Conservation (phyloP, 1,284 basidiomycete species). For the Omphalotus olearius region DNA sequence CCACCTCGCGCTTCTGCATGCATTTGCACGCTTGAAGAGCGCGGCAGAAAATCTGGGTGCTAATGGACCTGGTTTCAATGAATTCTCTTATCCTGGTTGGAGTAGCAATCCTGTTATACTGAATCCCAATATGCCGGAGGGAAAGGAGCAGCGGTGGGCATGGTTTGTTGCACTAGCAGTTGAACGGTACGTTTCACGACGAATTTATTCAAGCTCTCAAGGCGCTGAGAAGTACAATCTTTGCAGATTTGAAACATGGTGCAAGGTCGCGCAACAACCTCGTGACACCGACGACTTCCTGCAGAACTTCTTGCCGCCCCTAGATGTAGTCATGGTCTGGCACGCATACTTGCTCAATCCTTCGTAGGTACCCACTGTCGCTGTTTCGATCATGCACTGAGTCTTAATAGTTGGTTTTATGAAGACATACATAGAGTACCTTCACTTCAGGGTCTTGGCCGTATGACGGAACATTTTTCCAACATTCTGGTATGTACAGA, state of each 20-base stretch:
- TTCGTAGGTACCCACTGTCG: slow-evolving; percentile 21
- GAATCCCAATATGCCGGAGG: slow-evolving; percentile 18
- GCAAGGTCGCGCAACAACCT: slow-evolving; percentile 17
- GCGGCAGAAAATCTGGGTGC: slow-evolving; percentile 18
- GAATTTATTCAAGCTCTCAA: neutral
- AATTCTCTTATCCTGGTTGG: too few relatives aligned
- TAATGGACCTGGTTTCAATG: too few relatives aligned
- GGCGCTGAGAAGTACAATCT: neutral
- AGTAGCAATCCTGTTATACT: neutral
- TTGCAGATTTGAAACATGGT: slow-evolving; percentile 31
- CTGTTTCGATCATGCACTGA: neutral
- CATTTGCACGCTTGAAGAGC: slow-evolving; percentile 24
- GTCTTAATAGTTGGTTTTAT: slow-evolving; percentile 31
- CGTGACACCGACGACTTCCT: slow-evolving; percentile 1
- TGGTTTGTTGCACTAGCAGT: slow-evolving; percentile 33
- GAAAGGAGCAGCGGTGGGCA: slow-evolving; percentile 27
- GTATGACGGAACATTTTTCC: slow-evolving; percentile 22
- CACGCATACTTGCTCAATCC: slow-evolving; percentile 48
- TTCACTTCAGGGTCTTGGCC: slow-evolving; percentile 19
- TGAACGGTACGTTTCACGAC: slow-evolving; percentile 24
- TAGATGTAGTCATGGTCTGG: slow-evolving; percentile 45
- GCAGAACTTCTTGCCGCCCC: slow-evolving; percentile 31
- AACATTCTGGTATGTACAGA: slow-evolving; percentile 23
- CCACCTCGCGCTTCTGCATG: slow-evolving; percentile 25
- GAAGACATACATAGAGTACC: slow-evolving; percentile 35